Base-by-base conservation (phyloP, 1,284 basidiomycete species). In the Puccinia hordei region DNA sequence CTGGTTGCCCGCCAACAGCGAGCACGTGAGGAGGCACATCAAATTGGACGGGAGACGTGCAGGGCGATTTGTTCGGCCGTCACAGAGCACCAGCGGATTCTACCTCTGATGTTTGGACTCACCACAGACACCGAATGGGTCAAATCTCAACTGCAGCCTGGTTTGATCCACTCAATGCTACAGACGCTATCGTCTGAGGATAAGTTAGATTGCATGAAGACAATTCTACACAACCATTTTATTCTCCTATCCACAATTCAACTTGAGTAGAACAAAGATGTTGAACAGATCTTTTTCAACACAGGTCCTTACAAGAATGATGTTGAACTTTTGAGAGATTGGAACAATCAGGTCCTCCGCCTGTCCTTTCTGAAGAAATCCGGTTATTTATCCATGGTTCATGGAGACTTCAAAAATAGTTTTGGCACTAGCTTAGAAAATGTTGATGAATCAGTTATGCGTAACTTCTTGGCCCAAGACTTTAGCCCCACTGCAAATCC, bases 201-300 rank as follows among this genome's bases (percentile, higher is more conserved):
- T 44, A 30, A 73, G 24, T 24, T 73, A 22, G 33, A 15, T 41
- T 41, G 12, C 13, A 35, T 73, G 15, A 73, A 57, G 24, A 53
- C 53, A 1, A 44, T 73, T 6, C 53, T 73, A 35, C 72, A 73
- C 24, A 59, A 73, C 19, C 53, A 73, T 33, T 73, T 73, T 22
- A 59, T 59, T 15, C 13, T 5, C 13, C 35, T 73, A 33, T 19
- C 53, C 53, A 30, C n/a, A 12, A 19, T 38, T 8, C 27, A 55
- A 8, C 53, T 73, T 4, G 3, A 44, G 2, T 73, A 53, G 72
- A 44, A 59, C 24, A n/a, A 35, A 15, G 5, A 65, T 8, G 9
- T 65, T n/a, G 38, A 5, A 35, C 19, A 19, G 6, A 35, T 65
- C 15, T 8, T 65, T 65, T 35, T n/a, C 22, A 10, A 38, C 9